Percentiles rank a stretch among this genome's conserved stretches.
phyloP scores from a whole-genome alignment of 208 protist species.

The Porcisia hertigi region DNA sequence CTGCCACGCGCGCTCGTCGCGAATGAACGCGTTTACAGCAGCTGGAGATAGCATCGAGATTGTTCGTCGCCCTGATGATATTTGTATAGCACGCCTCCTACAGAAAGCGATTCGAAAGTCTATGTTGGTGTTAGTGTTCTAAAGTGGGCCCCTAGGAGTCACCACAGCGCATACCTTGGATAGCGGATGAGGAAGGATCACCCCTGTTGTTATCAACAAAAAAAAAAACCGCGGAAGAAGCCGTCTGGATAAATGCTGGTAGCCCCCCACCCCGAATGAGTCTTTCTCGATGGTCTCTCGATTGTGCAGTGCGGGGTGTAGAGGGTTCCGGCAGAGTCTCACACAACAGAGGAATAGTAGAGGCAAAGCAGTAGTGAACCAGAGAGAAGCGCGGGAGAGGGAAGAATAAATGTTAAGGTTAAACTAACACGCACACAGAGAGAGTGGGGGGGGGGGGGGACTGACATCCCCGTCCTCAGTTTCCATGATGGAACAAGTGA shows the following conservation, averaged over 20 bases:
- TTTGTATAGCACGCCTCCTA: background rate
- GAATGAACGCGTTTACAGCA: conserved; percentile 42
- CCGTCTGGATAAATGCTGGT: background rate
- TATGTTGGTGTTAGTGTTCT: background rate
- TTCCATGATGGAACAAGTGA: too few relatives aligned
- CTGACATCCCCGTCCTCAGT: background rate
- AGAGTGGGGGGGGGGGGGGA: background rate
- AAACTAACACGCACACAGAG: background rate
- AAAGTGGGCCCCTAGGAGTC: background rate
- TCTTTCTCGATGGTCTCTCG: background rate
- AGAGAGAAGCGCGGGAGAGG: background rate
- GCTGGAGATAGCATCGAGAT: conserved; percentile 12
- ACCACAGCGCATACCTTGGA: background rate
- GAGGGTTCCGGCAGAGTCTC: background rate
- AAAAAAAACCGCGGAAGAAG: background rate
- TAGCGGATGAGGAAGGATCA: background rate
- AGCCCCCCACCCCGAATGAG: too few relatives aligned
- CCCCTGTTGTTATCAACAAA: background rate
- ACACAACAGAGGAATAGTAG: background rate
- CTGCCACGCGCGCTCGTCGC: conserved; percentile 51
- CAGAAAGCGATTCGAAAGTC: background rate
- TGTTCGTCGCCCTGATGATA: background rate
- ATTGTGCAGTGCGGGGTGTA: background rate
- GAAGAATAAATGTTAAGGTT: background rate
- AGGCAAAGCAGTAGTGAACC: background rate